Conservation (phyloP, 148 eudicot genomes). For the Dysphania ambrosioides region DNA sequence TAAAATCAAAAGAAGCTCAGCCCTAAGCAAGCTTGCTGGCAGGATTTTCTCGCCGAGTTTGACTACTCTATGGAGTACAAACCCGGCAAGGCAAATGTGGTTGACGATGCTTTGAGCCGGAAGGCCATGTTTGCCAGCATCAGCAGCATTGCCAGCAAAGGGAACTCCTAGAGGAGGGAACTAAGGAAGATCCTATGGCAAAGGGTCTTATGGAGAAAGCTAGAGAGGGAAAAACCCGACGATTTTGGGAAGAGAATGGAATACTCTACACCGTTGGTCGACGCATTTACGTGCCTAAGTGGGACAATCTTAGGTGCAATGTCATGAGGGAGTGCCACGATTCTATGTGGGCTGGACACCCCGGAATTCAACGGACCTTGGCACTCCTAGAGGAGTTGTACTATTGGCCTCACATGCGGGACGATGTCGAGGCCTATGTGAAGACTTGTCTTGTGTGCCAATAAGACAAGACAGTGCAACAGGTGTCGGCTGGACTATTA, state of each 20-base stretch:
- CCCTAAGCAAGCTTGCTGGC: conserved; percentile 8
- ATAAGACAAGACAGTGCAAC: background rate
- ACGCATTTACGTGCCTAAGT: no score
- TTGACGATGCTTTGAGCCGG: background rate
- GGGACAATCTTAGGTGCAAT: no score
- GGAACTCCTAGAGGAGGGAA: background rate
- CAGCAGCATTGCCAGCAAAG: background rate
- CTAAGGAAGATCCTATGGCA: no score
- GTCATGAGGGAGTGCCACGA: no score
- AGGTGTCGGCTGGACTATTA: background rate
- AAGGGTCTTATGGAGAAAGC: no score
- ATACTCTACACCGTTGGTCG: no score
- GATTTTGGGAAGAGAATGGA: no score
- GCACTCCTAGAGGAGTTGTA: no score
- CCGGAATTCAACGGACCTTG: no score
- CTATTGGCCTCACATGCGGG: background rate
- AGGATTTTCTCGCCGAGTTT: background rate
- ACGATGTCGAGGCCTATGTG: background rate
- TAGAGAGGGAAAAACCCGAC: no score
- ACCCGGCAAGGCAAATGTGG: background rate
- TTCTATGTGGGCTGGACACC: no score
- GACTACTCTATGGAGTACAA: background rate
- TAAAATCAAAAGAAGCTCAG: background rate
- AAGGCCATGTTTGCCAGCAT: background rate
- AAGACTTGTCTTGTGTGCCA: conserved; percentile 5